Base-by-base conservation (phyloP, 2,329 filamentous ascomycete genomes). In the Fusarium devonianum region DNA sequence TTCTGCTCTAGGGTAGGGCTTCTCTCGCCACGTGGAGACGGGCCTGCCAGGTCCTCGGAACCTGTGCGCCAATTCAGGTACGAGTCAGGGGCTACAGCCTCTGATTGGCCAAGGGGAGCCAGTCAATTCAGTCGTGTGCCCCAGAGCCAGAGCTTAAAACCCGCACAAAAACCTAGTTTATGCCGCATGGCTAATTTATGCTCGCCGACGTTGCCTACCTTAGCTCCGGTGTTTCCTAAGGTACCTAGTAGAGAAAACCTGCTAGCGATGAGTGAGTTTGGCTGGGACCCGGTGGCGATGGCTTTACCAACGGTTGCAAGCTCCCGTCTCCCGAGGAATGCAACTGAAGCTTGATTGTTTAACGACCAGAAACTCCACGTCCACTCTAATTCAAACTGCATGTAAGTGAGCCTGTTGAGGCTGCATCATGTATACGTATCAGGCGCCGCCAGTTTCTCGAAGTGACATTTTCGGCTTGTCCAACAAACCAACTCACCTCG, bases 21-120 rank as follows among this genome's bases (percentile, higher is more conserved):
- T 40, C 7, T 30, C 29, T 28, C 53, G 51, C 59, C 59, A 62
- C 59, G 59, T 58, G 56, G 40, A 45, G 51, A 50, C 50, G n/a
- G n/a, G n/a, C n/a, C 38, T 61, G 59, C 45, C 59, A 62, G 59
- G 53, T 25, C 56, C 46, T n/a, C n/a, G n/a, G n/a, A 50, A 50
- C 12, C 38, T 34, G 13, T 13, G 10, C 17, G 17, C 48, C 37
- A n/a, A 23, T 23, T n/a, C 19, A 33, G 25, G 34, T 21, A 44
- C 56, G 53, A 60, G 37, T 53, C 56, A 58, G 53, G 59, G 59
- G 39, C 30, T 10, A 3, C 1, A 4, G 3, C 2, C n/a, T 43
- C 19, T 55, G 46, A 63, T 61, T 61, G 58, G 58, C n/a, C 13
- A 4, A 7, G 9, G 6, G 4, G 13, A 45, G n/a, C n/a, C n/a